A percentile compares a stretch with the other conserved stretches of the same genome.
These are phyloP conservation scores for Arachis hypogaea DNA, from an alignment of 306 rosid genomes.

Conservation along the genomic window DNA sequence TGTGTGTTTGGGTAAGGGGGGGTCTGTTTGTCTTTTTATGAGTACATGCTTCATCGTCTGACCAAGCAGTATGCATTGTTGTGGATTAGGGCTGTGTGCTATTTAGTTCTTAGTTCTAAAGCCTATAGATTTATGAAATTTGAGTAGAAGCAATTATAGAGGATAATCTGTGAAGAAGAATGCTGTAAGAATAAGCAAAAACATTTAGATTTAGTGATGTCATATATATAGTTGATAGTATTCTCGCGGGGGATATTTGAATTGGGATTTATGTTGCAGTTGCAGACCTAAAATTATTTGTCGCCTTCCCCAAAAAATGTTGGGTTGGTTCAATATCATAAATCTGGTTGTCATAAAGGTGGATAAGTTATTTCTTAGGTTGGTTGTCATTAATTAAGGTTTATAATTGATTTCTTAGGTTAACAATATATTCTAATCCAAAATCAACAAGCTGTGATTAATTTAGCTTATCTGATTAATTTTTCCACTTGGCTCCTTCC, in stretches of 20 bases:
- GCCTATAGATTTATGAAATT: neutral
- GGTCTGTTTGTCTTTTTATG: constrained; percentile 17
- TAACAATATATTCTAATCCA: neutral
- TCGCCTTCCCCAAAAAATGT: neutral
- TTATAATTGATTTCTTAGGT: neutral
- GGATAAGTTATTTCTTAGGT: neutral
- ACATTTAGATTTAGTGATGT: neutral
- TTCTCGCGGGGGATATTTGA: constrained; percentile 6
- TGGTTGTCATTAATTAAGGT: neutral
- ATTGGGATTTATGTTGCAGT: constrained; percentile 13
- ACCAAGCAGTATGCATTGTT: constrained; percentile 19
- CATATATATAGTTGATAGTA: neutral
- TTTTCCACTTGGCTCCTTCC: constrained; percentile 18
- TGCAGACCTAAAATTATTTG: neutral
- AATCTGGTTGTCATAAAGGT: neutral
- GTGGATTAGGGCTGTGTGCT: neutral
- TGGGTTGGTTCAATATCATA: neutral
- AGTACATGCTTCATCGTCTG: constrained; percentile 5
- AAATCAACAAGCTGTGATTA: neutral
- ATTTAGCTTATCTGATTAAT: constrained; percentile 10
- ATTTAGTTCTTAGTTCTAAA: neutral
- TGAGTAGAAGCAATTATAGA: neutral
- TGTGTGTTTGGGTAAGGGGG: neutral
- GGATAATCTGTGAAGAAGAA: neutral
- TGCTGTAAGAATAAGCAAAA: neutral